Evolutionary conservation across 352 stramenopile species (phyloP).

Genomic region (Phytopythium montanum): DNA sequence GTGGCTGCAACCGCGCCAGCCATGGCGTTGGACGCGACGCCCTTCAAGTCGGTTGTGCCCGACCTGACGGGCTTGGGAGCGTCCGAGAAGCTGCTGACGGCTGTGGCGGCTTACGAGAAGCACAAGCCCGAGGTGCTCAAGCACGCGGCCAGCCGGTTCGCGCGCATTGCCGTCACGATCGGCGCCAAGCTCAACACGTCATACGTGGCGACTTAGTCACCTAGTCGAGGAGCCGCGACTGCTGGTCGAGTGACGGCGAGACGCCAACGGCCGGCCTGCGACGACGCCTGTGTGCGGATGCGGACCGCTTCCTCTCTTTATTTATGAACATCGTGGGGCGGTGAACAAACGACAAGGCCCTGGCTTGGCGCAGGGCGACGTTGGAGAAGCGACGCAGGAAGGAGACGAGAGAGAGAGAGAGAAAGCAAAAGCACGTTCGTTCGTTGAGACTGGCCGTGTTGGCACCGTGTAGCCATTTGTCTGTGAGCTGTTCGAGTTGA

Average conservation of each 20-base stretch:
- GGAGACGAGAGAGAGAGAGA: not conserved
- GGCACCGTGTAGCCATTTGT: not conserved
- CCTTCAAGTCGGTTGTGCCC: constrained; percentile 65
- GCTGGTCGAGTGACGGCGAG: not conserved
- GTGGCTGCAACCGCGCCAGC: not conserved
- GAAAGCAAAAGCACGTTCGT: not conserved
- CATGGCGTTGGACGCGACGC: constrained; percentile 14
- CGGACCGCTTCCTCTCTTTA: not conserved
- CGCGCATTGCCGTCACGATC: constrained; percentile 65
- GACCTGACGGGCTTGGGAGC: constrained; percentile 69
- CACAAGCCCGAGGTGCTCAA: constrained; percentile 79
- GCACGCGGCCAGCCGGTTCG: constrained; percentile 53
- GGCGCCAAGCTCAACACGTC: constrained; percentile 76
- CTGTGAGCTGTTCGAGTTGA: not conserved
- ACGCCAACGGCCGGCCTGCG: too few relatives aligned
- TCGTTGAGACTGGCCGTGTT: not conserved
- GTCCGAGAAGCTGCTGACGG: constrained; percentile 76
- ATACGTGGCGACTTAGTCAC: constrained; percentile 47
- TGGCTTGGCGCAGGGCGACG: not conserved
- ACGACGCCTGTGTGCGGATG: not conserved
- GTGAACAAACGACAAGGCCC: not conserved
- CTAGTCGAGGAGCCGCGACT: not conserved
- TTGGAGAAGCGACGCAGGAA: not conserved
- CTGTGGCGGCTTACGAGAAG: constrained; percentile 79
- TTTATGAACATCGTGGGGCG: constrained; percentile 7